Conservation (phyloP, 805 yeast genomes). For the Ogataea trehalophila region DNA sequence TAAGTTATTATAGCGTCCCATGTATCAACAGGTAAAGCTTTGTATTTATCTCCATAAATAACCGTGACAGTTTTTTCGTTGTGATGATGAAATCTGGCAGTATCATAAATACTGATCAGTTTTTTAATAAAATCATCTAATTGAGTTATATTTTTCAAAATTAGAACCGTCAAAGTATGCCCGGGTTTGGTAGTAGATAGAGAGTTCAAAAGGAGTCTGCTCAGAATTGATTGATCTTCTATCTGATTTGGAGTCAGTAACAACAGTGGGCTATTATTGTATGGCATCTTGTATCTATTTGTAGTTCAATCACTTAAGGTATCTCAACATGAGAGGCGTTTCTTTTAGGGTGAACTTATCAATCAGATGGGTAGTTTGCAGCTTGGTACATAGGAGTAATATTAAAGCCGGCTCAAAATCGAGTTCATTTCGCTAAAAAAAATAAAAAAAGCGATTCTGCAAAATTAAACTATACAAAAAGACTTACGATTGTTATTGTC, state of each 20-base stretch:
- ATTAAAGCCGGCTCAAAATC: no score
- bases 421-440: no score
- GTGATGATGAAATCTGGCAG: conserved; percentile 11
- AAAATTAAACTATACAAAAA: no score
- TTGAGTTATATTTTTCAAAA: conserved; percentile 15
- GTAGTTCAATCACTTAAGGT: no score
- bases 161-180: conserved; percentile 8
- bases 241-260: conserved; percentile 1
- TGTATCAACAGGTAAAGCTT: not conserved
- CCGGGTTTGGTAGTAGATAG: not conserved
- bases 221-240: not conserved
- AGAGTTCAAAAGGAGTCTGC: conserved; percentile 1
- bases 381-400: no score
- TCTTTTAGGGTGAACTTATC: no score
- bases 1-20: conserved; percentile 3
- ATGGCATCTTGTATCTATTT: no score
- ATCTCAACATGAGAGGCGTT: no score
- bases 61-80: conserved; percentile 4
- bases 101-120: conserved; percentile 13
- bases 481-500: no score
- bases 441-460: no score
- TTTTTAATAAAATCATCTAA: conserved; percentile 3
- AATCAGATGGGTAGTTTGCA: no score
- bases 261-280: not conserved
- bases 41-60: conserved; percentile 9